Evolutionary conservation across 257 asterid genomes (phyloP).

Genomic region (Solanum infundibuliforme): DNA sequence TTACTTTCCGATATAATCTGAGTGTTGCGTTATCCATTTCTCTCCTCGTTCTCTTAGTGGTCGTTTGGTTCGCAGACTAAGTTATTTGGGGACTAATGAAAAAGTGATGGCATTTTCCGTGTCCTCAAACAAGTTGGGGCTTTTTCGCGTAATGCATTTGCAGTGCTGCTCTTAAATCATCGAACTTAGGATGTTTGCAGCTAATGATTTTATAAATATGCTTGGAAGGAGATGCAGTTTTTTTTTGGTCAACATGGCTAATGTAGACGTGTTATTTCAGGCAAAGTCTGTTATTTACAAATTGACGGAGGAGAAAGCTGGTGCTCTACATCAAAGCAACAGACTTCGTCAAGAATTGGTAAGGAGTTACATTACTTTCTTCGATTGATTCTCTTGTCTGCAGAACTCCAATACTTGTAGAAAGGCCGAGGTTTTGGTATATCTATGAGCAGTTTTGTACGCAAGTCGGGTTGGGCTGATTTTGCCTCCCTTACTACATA

Average conservation of each 20-base stretch:
- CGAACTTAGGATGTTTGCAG: not conserved
- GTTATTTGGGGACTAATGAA: not conserved
- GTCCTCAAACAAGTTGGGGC: not conserved
- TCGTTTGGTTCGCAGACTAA: not conserved
- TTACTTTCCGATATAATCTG: not conserved
- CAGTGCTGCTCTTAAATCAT: not conserved
- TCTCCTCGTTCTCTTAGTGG: not conserved
- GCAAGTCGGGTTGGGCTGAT: not conserved
- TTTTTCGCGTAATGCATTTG: not conserved
- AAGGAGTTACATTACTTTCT: constrained; percentile 4
- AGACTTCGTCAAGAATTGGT: constrained; percentile 78
- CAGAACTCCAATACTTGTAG: not conserved
- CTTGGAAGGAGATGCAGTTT: not conserved
- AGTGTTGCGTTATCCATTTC: not conserved
- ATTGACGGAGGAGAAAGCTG: constrained; percentile 57
- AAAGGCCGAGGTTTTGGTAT: not conserved
- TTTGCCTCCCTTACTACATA: no score
- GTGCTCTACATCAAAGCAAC: constrained; percentile 46
- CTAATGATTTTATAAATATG: not conserved
- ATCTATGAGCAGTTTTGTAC: not conserved
- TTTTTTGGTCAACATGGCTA: not conserved
- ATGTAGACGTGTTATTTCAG: constrained; percentile 20
- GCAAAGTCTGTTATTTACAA: constrained; percentile 47
- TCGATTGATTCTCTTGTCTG: not conserved
- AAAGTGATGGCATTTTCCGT: not conserved